Percentiles rank a stretch among this genome's conserved stretches.
phyloP scores from a whole-genome alignment of 441 rosid species.

The Adansonia gregorii region DNA sequence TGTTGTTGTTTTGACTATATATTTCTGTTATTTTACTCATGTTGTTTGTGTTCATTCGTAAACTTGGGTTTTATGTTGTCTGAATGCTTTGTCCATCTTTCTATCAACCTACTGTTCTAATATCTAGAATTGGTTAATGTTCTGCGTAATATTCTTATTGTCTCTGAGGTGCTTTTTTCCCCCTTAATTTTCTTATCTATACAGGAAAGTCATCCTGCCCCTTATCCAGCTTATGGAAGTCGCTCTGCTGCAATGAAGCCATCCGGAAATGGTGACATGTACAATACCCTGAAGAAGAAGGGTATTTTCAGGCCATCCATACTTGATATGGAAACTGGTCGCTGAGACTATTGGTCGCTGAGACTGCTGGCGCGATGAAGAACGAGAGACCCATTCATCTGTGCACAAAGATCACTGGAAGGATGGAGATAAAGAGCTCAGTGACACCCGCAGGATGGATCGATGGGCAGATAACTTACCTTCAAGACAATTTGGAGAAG shows the following conservation, averaged over 20 bases:
- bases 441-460: conserved; percentile 65
- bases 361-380: conserved; percentile 97
- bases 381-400: conserved; percentile 78
- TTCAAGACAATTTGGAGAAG: conserved; percentile 60
- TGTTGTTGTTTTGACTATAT: not conserved
- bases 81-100: not conserved
- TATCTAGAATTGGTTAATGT: conserved; percentile 13
- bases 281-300: conserved; percentile 70
- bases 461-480: conserved; percentile 78
- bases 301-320: conserved; percentile 86
- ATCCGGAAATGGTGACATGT: conserved; percentile 61
- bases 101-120: not conserved
- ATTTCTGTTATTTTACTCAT: not conserved
- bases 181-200: conserved; percentile 4
- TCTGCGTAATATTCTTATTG: conserved; percentile 8
- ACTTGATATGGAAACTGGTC: conserved; percentile 75
- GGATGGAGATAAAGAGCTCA: conserved; percentile 77
- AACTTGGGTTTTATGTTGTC: not conserved
- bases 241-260: conserved; percentile 48
- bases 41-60: not conserved
- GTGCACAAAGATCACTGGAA: conserved; percentile 82
- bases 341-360: conserved; percentile 86
- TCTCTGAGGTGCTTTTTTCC: not conserved
- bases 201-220: conserved; percentile 62
- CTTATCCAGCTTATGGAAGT: conserved; percentile 46